Percentiles rank a stretch among this genome's conserved stretches.
These are phyloP conservation scores for Cercospora sesami DNA, from an alignment of 2,329 filamentous ascomycete species.

Conservation along the genomic window DNA sequence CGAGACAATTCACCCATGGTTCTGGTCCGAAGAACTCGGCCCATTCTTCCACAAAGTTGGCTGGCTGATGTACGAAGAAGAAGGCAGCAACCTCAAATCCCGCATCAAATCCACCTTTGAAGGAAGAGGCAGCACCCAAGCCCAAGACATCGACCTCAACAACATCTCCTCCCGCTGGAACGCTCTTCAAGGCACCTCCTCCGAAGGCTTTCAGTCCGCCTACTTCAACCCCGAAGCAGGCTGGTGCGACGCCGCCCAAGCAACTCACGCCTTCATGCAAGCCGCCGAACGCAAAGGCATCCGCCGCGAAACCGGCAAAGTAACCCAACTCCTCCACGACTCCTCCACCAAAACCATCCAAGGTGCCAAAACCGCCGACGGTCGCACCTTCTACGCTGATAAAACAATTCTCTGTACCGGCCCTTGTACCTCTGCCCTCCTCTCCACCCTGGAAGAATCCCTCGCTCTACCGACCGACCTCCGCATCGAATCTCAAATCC, in stretches of 20 bases:
- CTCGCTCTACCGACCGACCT: slow-evolving; percentile 47
- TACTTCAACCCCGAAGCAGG: slow-evolving; percentile 56
- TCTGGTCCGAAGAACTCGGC: slow-evolving; percentile 34
- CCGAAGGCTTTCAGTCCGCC: slow-evolving; percentile 43
- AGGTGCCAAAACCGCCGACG: slow-evolving; percentile 55
- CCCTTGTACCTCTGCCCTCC: slow-evolving; percentile 57
- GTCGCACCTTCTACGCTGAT: slow-evolving; percentile 52
- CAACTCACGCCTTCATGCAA: slow-evolving; percentile 48
- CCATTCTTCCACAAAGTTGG: slow-evolving; percentile 60
- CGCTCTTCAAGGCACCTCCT: slow-evolving; percentile 43
- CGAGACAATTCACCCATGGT: slow-evolving; percentile 45
- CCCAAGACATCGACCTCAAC: slow-evolving; percentile 48
- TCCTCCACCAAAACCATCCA: slow-evolving; percentile 31
- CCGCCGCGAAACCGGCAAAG: slow-evolving; percentile 47
- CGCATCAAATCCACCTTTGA: slow-evolving; percentile 57
- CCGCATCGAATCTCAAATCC: slow-evolving; percentile 55
- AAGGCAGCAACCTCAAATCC: slow-evolving; percentile 38
- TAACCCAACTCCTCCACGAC: slow-evolving; percentile 46
- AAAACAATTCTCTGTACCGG: slow-evolving; percentile 59
- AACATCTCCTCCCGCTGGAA: slow-evolving; percentile 44
- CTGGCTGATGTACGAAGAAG: slow-evolving; percentile 56
- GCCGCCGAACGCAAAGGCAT: slow-evolving; percentile 52
- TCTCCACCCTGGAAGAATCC: slow-evolving; percentile 52
- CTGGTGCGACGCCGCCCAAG: slow-evolving; percentile 55
- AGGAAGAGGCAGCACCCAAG: slow-evolving; percentile 43